A percentile compares a stretch with the other conserved stretches of the same genome.
Evolutionary conservation across 805 yeast genomes (phyloP).

Genomic region (Wickerhamomyces hampshirensis): DNA sequence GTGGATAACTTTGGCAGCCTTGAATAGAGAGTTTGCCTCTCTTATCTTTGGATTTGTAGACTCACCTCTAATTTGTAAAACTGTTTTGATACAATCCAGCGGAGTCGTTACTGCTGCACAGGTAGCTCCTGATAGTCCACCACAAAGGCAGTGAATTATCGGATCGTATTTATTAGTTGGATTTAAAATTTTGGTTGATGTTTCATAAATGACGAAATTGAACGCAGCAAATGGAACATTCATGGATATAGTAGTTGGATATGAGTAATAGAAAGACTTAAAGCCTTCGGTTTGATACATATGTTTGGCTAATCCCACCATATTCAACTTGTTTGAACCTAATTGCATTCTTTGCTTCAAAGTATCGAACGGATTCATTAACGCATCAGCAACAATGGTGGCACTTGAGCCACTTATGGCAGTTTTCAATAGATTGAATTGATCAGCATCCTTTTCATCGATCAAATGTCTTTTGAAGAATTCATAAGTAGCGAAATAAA

Average conservation of each 20-base stretch:
- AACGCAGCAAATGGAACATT: constrained; percentile 93
- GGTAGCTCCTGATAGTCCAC: constrained; percentile 90
- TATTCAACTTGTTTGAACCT: constrained; percentile 21
- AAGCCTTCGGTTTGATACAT: constrained; percentile 63
- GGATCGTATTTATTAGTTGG: constrained; percentile 83
- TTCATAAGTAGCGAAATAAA: constrained; percentile 93
- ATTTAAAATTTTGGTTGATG: constrained; percentile 70
- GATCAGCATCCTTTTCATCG: constrained; percentile 27
- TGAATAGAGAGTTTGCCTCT: constrained; percentile 57
- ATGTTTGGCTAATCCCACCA: constrained; percentile 35
- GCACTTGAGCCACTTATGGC: constrained; percentile 89
- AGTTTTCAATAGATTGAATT: constrained; percentile 74
- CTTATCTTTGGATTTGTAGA: constrained; percentile 41
- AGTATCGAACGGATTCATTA: constrained; percentile 97
- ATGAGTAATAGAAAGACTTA: constrained; percentile 82
- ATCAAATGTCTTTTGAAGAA: constrained; percentile 42
- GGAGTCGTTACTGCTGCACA: constrained; percentile 97
- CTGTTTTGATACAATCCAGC: constrained; percentile 87
- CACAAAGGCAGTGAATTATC: constrained; percentile 83
- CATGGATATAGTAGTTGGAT: constrained; percentile 90
- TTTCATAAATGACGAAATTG: constrained; percentile 90
- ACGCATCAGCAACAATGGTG: constrained; percentile 87
- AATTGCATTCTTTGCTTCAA: constrained; percentile 93
- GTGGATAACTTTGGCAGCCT: constrained; percentile 68
- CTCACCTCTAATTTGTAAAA: constrained; percentile 75